These are phyloP conservation scores for Telfairia occidentalis DNA, from an alignment of 331 rosid species.

Conservation along the genomic window DNA sequence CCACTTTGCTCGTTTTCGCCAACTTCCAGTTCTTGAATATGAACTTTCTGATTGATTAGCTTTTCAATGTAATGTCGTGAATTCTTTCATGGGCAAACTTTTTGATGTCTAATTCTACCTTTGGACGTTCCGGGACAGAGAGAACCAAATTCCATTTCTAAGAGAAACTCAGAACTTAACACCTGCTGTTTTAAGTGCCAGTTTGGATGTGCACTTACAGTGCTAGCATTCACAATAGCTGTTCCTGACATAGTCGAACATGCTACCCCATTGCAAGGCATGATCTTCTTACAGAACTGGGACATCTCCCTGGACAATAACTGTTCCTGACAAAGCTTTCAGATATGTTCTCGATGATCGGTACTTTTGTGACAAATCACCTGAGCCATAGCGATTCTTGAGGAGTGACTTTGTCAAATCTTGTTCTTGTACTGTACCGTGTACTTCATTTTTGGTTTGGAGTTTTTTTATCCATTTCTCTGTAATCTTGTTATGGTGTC, in stretches of 20 bases:
- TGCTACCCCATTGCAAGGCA: background rate
- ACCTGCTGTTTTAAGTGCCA: background rate
- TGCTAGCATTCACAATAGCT: background rate
- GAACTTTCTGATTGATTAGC: slow-evolving; percentile 59
- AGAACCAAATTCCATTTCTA: background rate
- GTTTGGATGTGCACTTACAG: background rate
- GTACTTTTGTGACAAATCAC: background rate
- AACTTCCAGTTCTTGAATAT: slow-evolving; percentile 44
- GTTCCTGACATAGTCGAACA: background rate
- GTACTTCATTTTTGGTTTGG: background rate
- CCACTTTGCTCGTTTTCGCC: slow-evolving; percentile 53
- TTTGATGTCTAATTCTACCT: background rate
- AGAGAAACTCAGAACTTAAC: background rate
- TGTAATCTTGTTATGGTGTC: background rate
- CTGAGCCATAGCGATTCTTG: background rate
- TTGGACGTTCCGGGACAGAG: background rate
- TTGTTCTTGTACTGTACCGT: background rate
- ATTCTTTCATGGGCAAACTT: background rate
- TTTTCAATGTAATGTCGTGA: background rate
- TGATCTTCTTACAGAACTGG: background rate
- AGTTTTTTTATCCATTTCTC: background rate
- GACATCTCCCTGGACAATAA: background rate
- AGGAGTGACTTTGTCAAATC: background rate
- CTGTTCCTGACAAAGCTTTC: background rate
- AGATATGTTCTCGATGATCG: background rate